These are phyloP conservation scores for Myrica gale DNA, from an alignment of 306 rosid genomes.

Conservation along the genomic window DNA sequence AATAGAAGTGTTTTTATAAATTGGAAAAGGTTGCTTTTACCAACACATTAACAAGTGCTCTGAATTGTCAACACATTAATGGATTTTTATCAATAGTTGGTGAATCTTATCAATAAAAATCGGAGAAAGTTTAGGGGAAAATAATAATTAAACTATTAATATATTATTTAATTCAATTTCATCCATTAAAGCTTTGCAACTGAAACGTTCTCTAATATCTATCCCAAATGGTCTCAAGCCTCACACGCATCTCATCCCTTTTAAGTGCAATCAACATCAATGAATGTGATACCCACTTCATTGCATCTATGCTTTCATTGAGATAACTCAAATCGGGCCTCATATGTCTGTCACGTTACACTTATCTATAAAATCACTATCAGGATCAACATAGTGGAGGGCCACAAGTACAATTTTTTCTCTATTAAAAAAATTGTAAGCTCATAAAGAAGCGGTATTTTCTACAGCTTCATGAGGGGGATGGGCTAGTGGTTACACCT, in stretches of 20 bases:
- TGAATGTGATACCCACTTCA: conserved; percentile 27
- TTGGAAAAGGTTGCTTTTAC: no score
- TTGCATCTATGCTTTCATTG: conserved; percentile 34
- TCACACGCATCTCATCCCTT: conserved; percentile 28
- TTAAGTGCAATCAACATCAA: conserved; percentile 17
- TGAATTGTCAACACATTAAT: no score
- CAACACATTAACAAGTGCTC: no score
- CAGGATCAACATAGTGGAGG: conserved; percentile 26
- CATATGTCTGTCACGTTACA: conserved; percentile 40
- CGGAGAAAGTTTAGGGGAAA: no score
- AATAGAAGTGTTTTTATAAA: no score
- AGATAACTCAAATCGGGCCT: conserved; percentile 41
- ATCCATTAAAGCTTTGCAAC: not conserved
- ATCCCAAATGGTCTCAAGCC: conserved; percentile 26
- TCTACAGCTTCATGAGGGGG: conserved; percentile 6
- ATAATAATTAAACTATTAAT: no score
- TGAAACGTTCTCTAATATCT: conserved; percentile 17
- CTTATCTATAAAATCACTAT: conserved; percentile 20
- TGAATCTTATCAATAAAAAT: no score
- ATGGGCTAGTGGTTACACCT: conserved; percentile 4
- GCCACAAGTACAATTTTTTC: not conserved
- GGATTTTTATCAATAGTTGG: no score
- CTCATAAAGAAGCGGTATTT: not conserved
- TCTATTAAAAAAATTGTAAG: not conserved
- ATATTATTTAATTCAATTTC: no score